Conservation (phyloP, 2,329 filamentous ascomycete genomes). For the Lasiodiplodia sp. region DNA sequence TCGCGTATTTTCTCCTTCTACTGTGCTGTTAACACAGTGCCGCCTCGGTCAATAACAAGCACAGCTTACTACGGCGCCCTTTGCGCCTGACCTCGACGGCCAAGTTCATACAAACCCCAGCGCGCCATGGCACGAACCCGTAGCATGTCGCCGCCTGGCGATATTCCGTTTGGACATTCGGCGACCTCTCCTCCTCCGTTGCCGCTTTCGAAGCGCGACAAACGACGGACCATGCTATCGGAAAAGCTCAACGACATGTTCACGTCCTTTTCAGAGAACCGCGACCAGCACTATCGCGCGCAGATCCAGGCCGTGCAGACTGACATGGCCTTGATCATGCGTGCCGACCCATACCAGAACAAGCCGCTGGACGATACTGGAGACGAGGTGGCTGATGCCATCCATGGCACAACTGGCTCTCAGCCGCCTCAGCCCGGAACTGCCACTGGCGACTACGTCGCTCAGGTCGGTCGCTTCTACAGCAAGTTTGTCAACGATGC, state of each 20-base stretch:
- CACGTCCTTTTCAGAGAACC: slow-evolving; percentile 78
- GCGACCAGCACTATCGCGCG: slow-evolving; percentile 84
- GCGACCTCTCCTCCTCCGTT: slow-evolving; percentile 56
- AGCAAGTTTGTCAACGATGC: slow-evolving; percentile 84
- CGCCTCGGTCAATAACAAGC: background rate
- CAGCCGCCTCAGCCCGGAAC: slow-evolving; percentile 49
- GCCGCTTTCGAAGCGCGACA: slow-evolving; percentile 86
- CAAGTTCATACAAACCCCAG: background rate
- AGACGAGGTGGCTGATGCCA: slow-evolving; percentile 72
- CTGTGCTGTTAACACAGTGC: background rate
- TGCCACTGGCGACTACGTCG: slow-evolving; percentile 72
- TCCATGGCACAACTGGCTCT: slow-evolving; percentile 52
- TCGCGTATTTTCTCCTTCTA: background rate
- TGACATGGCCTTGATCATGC: slow-evolving; percentile 84
- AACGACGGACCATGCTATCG: slow-evolving; percentile 81
- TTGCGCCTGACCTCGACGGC: background rate
- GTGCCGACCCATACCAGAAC: slow-evolving; percentile 80
- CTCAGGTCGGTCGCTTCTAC: slow-evolving; percentile 78
- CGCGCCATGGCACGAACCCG: slow-evolving; percentile 47
- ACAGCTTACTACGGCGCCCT: background rate
- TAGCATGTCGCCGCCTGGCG: slow-evolving; percentile 47
- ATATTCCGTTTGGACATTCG: slow-evolving; percentile 45
- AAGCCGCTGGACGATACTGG: slow-evolving; percentile 70
- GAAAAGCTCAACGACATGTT: slow-evolving; percentile 80
- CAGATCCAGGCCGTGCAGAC: slow-evolving; percentile 92